Evolutionary conservation across 345 rosid genomes (phyloP), one percentile per base, ranked within the genome.

Genomic region (Eucalyptus sp.): DNA sequence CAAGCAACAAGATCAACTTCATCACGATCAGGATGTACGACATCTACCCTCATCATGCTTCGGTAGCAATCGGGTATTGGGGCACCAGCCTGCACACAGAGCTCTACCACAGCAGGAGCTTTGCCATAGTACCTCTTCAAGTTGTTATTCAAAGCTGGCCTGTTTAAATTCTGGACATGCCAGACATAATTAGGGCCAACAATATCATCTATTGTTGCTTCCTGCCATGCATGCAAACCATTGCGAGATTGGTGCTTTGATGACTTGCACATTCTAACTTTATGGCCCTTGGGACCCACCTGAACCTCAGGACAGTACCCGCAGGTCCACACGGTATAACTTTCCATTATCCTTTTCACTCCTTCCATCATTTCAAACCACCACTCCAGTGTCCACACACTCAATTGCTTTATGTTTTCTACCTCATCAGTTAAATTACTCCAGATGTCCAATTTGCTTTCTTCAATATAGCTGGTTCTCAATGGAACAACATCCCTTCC

Each of bases 211-310:
- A 95, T 86, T 3, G 93, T 95, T 4, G 99, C 99, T 90, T 97
- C 99, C 91, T 96, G 99, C 99, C 99, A 97, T 0, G 97, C 98
- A 79, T 96, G 98, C 93, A 95, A 91, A 88, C 99, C 98, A 46
- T 96, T 92, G 50, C 98, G 94, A 89, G 95, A 90, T 92, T 95
- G 97, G 91, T 96, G 99, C 91, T 95, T 95, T 2, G 96, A 94
- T 14, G 97, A 96, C 94, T 91, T 95, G 93, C 99, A 96, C 94
- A 94, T 93, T 92, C 95, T 95, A 27, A 96, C 97, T 91, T 96
- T 97, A 90, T 95, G 99, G 86, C 98, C 99, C 93, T 93, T 96
- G 9, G 98, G 98, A 87, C 99, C 97, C 17, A 97, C 99, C 92
- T 97, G 99, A 90, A 96, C 95, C 95, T 96, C 96, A 37, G 96